Base-by-base conservation (phyloP, 768 basidiomycete species). In the Pisolithus sp. region DNA sequence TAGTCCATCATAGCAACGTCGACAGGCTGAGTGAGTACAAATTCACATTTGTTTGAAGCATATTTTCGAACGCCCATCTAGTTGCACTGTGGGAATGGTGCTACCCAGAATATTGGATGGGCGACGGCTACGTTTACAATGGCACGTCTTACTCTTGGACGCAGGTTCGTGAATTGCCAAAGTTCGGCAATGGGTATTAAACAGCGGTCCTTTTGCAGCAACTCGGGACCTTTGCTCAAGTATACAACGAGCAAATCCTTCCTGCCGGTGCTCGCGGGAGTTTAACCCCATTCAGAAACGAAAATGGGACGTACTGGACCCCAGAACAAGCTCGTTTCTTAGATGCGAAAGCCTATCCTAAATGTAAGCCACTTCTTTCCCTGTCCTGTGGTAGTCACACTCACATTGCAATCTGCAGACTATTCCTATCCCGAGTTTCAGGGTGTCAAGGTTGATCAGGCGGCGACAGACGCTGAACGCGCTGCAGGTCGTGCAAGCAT, bases 1-100 rank as follows among this genome's bases (percentile, higher is more conserved):
- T 49, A 63, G 62, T 63, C 57, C 62, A 63, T 34, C 62, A 63
- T 28, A 26, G 50, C 50, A 63, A 58, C 23, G 54, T 62, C 4
- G 63, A 65, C 42, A 60, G 62, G 20, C 43, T 63, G 23, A 20
- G 62, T 63, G 45, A 9, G 61, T 58, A 18, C 20, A 15, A 23
- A 13, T 24, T 9, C 5, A 24, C 26, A 10, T 24, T 6, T 13
- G 23, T n/a, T 8, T 37, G 62, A 7, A 51, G 40, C 18, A 40
- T 18, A 24, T 30, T 21, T 10, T 17, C 39, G 37, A 55, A 37
- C 7, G 7, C 30, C 8, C 15, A n/a, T 20, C 28, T 34, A 66
- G 65, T 56, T 24, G 65, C 65, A 8, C 46, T 66, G 47, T 66
- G 65, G 65, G 65, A 66, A 18, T 66, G 66, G 61, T 62, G 56